Conservation (phyloP, 2,329 filamentous ascomycete genomes). For the Aureobasidium sp. region DNA sequence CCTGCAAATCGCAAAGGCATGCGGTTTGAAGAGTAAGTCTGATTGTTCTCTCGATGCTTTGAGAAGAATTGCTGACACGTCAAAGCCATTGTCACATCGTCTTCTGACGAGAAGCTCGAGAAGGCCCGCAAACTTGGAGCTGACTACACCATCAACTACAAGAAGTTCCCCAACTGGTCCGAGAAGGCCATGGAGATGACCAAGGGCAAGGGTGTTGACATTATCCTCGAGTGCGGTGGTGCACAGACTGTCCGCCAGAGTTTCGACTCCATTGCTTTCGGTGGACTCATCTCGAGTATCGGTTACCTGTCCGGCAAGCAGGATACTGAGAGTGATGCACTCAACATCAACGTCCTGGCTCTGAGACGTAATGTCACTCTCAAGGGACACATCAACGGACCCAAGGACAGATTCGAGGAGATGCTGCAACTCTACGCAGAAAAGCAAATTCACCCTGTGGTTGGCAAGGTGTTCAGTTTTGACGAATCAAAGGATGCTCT, state of each 20-base stretch:
- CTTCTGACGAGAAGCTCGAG: slow-evolving; percentile 26
- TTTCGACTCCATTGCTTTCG: slow-evolving; percentile 39
- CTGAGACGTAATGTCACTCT: slow-evolving; percentile 46
- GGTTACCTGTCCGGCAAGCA: slow-evolving; percentile 47
- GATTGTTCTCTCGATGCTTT: slow-evolving; percentile 24
- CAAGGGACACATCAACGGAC: slow-evolving; percentile 57
- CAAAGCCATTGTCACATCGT: slow-evolving; percentile 31
- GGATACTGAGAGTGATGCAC: slow-evolving; percentile 47
- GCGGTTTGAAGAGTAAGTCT: slow-evolving; percentile 39
- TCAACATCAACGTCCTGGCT: slow-evolving; percentile 54
- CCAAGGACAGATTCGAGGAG: slow-evolving; percentile 46
- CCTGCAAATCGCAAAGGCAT: slow-evolving; percentile 35
- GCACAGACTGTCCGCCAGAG: slow-evolving; percentile 41
- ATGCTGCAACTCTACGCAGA: slow-evolving; percentile 37
- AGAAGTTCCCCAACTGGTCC: slow-evolving; percentile 53
- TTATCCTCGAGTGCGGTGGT: slow-evolving; percentile 47
- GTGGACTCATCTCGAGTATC: slow-evolving; percentile 39
- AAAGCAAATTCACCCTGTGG: slow-evolving; percentile 36
- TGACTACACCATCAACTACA: slow-evolving; percentile 56
- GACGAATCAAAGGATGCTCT: slow-evolving; percentile 38
- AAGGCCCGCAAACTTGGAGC: slow-evolving; percentile 51
- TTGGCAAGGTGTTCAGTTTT: slow-evolving; percentile 37
- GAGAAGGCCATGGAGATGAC: slow-evolving; percentile 46
- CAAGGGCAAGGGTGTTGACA: slow-evolving; percentile 36
- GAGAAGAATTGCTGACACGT: slow-evolving; percentile 29